Percentiles rank a stretch among this genome's conserved stretches.
Conservation (phyloP, 1,139 yeast genomes). For the Meyerozyma guilliermondii region DNA sequence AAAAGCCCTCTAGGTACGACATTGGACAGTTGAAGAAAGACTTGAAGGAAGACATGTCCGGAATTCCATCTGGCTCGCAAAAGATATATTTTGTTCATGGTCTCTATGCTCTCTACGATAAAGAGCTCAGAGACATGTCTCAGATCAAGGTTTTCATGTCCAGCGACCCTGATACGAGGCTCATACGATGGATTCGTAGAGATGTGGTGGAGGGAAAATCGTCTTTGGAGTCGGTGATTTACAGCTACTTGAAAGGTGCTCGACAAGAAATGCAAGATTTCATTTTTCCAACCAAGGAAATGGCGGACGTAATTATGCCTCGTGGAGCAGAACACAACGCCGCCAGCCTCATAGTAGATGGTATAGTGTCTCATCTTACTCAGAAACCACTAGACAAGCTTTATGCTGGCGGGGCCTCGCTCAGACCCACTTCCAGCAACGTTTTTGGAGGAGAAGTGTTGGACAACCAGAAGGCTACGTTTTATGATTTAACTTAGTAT, state of each 20-base stretch:
- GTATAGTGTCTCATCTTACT: slow-evolving; percentile 44
- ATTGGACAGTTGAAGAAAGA: slow-evolving; percentile 21
- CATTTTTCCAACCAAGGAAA: slow-evolving; percentile 70
- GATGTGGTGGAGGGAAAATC: slow-evolving; percentile 26
- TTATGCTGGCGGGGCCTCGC: slow-evolving; percentile 10
- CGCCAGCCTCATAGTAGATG: slow-evolving; percentile 68
- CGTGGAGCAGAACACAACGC: slow-evolving; percentile 65
- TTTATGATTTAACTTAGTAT: slow-evolving; percentile 39
- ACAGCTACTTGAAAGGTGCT: slow-evolving; percentile 58
- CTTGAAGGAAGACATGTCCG: slow-evolving; percentile 9
- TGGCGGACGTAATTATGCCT: slow-evolving; percentile 80
- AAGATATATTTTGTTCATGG: slow-evolving; percentile 67
- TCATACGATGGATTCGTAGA: slow-evolving; percentile 65
- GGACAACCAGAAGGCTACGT: slow-evolving; percentile 46
- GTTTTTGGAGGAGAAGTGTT: slow-evolving; percentile 34
- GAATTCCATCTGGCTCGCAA: slow-evolving; percentile 11
- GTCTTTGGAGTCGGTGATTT: slow-evolving; percentile 49
- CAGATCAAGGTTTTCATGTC: slow-evolving; percentile 74
- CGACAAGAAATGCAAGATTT: slow-evolving; percentile 73
- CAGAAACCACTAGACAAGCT: slow-evolving; percentile 20
- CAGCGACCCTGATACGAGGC: slow-evolving; percentile 78
- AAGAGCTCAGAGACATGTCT: slow-evolving; percentile 51
- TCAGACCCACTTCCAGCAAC: slow-evolving; percentile 23
- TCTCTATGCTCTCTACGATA: slow-evolving; percentile 70
- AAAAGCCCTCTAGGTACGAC: slow-evolving; percentile 39